A percentile compares a stretch with the other conserved stretches of the same genome.
Evolutionary conservation across 768 basidiomycete genomes (phyloP).

Genomic region (Agaricus subrufescens): DNA sequence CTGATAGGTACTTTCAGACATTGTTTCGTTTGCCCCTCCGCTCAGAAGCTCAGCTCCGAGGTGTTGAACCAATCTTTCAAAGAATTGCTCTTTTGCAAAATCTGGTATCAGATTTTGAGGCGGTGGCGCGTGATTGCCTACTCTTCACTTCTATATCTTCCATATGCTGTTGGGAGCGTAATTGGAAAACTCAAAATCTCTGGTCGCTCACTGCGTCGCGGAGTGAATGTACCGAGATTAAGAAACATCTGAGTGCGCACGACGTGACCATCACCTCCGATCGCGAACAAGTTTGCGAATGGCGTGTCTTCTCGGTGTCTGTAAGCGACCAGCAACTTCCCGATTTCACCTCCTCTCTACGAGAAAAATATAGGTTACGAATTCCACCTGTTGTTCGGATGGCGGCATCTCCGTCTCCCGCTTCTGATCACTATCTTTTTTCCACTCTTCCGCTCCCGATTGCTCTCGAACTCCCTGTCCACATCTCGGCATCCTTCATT

Average conservation of each 20-base stretch:
- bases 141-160: conserved; percentile 34
- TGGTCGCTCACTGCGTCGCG: conserved; percentile 24
- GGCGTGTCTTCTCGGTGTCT: conserved; percentile 12
- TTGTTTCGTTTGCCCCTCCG: conserved; percentile 44
- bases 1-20: conserved; percentile 27
- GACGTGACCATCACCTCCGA: conserved; percentile 13
- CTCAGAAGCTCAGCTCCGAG: conserved; percentile 17
- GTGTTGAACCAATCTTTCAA: conserved; percentile 16
- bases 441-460: conserved; percentile 40
- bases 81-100: conserved; percentile 16
- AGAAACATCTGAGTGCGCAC: background rate
- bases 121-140: conserved; percentile 29
- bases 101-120: conserved; percentile 26
- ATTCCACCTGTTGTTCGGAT: conserved; percentile 28
- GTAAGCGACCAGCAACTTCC: conserved; percentile 6
- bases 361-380: conserved; percentile 20
- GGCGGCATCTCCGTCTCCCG: conserved; percentile 17
- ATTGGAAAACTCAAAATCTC: conserved; percentile 3
- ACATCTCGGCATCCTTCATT: conserved; percentile 43
- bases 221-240: background rate
- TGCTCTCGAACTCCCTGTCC: conserved; percentile 35
- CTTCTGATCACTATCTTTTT: conserved; percentile 27
- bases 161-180: conserved; percentile 24
- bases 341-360: background rate
- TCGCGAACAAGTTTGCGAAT: background rate